Percentiles rank a stretch among this genome's conserved stretches.
These are phyloP conservation scores for Lecanosticta acicola DNA, from an alignment of 2,329 filamentous ascomycete species.

Conservation along the genomic window DNA sequence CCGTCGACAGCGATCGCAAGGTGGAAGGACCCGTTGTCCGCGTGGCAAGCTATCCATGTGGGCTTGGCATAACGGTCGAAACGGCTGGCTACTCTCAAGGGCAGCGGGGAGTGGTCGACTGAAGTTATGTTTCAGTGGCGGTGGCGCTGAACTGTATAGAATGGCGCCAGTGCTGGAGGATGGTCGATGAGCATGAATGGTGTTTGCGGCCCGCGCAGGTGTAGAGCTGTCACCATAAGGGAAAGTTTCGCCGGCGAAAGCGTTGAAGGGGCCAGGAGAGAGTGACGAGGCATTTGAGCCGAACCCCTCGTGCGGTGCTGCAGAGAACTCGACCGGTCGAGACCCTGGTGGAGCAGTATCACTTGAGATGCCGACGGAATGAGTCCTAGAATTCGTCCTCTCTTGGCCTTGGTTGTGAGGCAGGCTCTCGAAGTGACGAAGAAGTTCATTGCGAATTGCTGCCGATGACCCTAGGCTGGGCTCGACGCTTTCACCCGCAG, in stretches of 20 bases:
- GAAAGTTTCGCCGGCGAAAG: conserved; percentile 20
- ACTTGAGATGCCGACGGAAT: conserved; percentile 12
- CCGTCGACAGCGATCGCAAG: conserved; percentile 76
- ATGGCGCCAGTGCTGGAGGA: conserved; percentile 22
- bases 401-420: conserved; percentile 44
- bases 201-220: conserved; percentile 1
- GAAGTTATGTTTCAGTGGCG: conserved; percentile 34
- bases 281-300: conserved; percentile 28
- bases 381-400: conserved; percentile 22
- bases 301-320: conserved; percentile 12
- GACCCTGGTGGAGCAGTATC: conserved; percentile 4
- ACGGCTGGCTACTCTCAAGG: conserved; percentile 34
- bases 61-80: conserved; percentile 38
- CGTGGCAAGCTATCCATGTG: conserved; percentile 70
- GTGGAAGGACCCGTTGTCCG: conserved; percentile 70
- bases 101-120: conserved; percentile 33
- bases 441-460: conserved; percentile 53
- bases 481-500: conserved; percentile 29
- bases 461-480: conserved; percentile 41
- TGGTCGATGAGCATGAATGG: conserved; percentile 18
- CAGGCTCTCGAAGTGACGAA: conserved; percentile 58
- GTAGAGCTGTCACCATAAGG: conserved; percentile 19
- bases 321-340: conserved; percentile 5
- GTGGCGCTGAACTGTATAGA: conserved; percentile 11
- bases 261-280: conserved; percentile 26